Evolutionary conservation across 768 basidiomycete genomes (phyloP).

Genomic region (Auriculariales sp.): DNA sequence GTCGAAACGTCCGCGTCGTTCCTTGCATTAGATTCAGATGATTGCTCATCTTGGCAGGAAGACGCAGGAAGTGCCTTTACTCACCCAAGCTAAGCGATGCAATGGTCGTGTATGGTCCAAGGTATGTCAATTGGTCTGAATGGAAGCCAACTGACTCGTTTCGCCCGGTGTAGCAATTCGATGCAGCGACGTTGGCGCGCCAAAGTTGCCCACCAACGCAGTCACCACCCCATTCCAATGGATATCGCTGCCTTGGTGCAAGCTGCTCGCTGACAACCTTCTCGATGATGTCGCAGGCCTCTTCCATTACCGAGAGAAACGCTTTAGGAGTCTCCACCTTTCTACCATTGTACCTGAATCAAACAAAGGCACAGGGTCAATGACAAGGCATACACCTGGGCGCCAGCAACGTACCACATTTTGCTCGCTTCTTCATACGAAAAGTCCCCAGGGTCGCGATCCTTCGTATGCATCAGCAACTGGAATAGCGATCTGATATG

Average conservation of each 20-base stretch:
- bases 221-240: constrained; percentile 49
- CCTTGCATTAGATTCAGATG: constrained; percentile 23
- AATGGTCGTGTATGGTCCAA: constrained; percentile 76
- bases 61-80: constrained; percentile 6
- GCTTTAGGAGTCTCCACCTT: constrained; percentile 35
- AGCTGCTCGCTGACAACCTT: constrained; percentile 57
- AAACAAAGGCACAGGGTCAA: background rate
- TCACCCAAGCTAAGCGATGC: constrained; percentile 70
- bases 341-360: constrained; percentile 64
- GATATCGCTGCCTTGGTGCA: constrained; percentile 40
- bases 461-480: background rate
- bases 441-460: background rate
- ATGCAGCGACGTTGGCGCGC: constrained; percentile 75
- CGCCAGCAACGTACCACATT: background rate
- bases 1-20: constrained; percentile 52
- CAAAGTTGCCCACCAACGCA: constrained; percentile 23
- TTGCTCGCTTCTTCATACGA: background rate
- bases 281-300: constrained; percentile 60
- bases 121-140: constrained; percentile 65
- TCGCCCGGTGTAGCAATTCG: constrained; percentile 50
- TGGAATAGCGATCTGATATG: background rate
- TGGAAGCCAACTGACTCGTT: constrained; percentile 74
- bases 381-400: background rate
- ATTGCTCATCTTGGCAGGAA: background rate
- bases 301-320: constrained; percentile 63